Evolutionary conservation across 2,329 filamentous ascomycete genomes (phyloP).

Genomic region (Hypoxylon sp.): DNA sequence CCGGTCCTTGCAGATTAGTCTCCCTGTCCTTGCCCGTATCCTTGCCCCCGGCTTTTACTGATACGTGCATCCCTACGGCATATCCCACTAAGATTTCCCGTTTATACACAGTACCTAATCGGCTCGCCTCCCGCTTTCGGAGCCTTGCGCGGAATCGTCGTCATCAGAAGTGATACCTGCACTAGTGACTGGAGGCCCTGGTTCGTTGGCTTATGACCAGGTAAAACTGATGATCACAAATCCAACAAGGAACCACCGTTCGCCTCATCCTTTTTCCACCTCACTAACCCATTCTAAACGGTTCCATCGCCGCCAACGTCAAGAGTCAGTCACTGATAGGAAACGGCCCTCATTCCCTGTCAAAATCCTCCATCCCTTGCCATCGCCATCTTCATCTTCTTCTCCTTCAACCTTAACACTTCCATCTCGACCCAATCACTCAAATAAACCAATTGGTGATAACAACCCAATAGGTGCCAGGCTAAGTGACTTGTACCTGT

Average conservation of each 20-base stretch:
- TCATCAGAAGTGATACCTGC: constrained; percentile 48
- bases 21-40: constrained; percentile 34
- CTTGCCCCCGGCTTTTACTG: constrained; percentile 36
- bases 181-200: constrained; percentile 29
- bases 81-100: constrained; percentile 34
- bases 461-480: constrained; percentile 29
- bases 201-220: constrained; percentile 39
- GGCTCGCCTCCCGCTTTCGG: constrained; percentile 54
- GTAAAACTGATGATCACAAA: constrained; percentile 41
- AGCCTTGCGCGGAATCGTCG: constrained; percentile 53
- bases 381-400: constrained; percentile 23
- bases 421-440: constrained; percentile 14
- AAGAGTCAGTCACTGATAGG: constrained; percentile 38
- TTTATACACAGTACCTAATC: constrained; percentile 44
- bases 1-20: constrained; percentile 20
- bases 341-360: constrained; percentile 13
- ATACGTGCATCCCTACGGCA: constrained; percentile 45
- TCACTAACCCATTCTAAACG: constrained; percentile 38
- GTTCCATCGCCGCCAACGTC: constrained; percentile 46
- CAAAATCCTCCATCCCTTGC: constrained; percentile 12
- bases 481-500: constrained; percentile 34
- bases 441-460: constrained; percentile 19
- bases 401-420: constrained; percentile 3
- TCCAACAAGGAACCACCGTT: constrained; percentile 32
- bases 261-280: constrained; percentile 42